Conservation (phyloP, 768 basidiomycete species). For the Leccinum truebloodii region DNA sequence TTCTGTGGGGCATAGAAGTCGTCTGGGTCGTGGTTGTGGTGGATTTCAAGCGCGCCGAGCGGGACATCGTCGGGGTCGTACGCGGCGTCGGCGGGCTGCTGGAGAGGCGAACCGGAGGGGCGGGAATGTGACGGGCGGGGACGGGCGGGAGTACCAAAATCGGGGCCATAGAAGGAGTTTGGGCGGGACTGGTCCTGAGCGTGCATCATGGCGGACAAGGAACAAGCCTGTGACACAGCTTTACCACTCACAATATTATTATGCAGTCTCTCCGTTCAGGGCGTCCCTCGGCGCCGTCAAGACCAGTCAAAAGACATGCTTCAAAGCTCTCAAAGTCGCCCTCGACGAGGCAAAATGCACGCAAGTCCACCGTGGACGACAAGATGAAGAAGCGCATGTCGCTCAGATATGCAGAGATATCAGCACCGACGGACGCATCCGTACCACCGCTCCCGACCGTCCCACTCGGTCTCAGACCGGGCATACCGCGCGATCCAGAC, state of each 20-base stretch:
- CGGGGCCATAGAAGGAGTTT: constrained; percentile 36
- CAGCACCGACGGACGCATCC: constrained; percentile 58
- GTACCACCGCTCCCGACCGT: constrained; percentile 62
- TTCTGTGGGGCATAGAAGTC: constrained; percentile 47
- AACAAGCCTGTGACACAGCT: constrained; percentile 21
- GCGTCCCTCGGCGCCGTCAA: constrained; percentile 42
- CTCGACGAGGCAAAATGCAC: constrained; percentile 41
- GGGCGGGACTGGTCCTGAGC: constrained; percentile 36
- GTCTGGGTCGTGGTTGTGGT: constrained; percentile 40
- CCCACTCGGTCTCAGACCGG: constrained; percentile 45
- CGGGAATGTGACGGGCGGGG: constrained; percentile 3
- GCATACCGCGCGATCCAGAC: constrained; percentile 41
- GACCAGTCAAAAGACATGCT: constrained; percentile 36
- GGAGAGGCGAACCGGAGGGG: constrained; percentile 26
- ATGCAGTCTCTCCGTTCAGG: constrained; percentile 61
- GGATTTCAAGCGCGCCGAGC: constrained; percentile 28
- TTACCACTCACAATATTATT: constrained; percentile 11
- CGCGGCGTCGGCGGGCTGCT: constrained; percentile 33
- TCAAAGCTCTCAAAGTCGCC: constrained; percentile 33
- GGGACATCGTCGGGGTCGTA: constrained; percentile 45
- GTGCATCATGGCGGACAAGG: constrained; percentile 29
- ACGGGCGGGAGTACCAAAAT: constrained; percentile 22
- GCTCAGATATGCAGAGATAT: constrained; percentile 88
- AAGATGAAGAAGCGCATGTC: constrained; percentile 97
- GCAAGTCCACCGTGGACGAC: constrained; percentile 65